Base-by-base conservation (phyloP, 106 monocot species). In the Posidonia australis region DNA sequence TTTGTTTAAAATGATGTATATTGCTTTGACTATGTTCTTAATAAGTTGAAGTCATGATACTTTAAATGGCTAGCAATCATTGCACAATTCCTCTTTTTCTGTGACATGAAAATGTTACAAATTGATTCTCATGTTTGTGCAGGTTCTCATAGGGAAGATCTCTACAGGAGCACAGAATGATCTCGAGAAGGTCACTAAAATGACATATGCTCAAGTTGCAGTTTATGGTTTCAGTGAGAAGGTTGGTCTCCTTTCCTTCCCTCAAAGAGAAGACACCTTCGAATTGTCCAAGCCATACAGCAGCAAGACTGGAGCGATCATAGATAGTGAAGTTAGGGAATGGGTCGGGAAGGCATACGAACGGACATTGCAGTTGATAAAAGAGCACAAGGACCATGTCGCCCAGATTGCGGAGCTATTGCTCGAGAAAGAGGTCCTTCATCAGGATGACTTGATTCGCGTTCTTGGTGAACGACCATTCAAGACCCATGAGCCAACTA, bases 171-270 rank as follows among this genome's bases (percentile, higher is more conserved):
- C 96, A 20, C 90, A 98, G 49, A 85, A 98, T 51, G 96, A 98
- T 67, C 26, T 98, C 62, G 96, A 98, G 68, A 98, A 98, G 60
- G 96, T 90, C 44, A 98, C 96, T 9, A 90, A 84, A 61, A 90
- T 98, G 96, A 90, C 96, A 0, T 98, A 98, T 46, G 96, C 90
- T 1, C 96, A 90, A 60, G 90, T 98, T 41, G 96, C 96, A 28
- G 78, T 98, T 13, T 98, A 98, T 65, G 96, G 96, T 10, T 96
- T 96, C 70, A 96, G 96, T 19, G 90, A 90, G 18, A 98, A 98
- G 69, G 84, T 90, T 1, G 96, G 90, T 11, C 96, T 98, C 23
- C 84, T 98, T 13, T 96, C 94, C 4, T 96, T 96, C 60, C 96
- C 96, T 21, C 87, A 76, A 41, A 72, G 78, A 44, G 90, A 90